Evolutionary conservation across 345 rosid species (phyloP).

Genomic region (Hevea brasiliensis): DNA sequence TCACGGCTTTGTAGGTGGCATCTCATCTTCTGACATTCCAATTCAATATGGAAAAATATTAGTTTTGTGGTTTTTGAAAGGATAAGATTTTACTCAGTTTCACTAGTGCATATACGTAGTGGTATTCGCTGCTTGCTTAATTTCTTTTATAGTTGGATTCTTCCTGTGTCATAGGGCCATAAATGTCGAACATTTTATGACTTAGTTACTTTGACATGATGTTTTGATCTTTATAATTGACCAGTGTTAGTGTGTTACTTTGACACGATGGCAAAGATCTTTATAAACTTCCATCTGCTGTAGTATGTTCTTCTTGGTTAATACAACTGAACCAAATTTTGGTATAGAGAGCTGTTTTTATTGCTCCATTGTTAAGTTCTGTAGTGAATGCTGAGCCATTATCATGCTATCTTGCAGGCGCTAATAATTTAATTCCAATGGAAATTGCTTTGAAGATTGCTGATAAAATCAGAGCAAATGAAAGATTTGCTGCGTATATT

Average conservation of each 20-base stretch:
- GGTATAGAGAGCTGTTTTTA: background rate
- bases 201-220: too few relatives aligned
- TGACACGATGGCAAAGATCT: background rate
- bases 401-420: constrained; percentile 51
- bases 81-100: background rate
- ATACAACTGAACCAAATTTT: background rate
- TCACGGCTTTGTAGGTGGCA: background rate
- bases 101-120: background rate
- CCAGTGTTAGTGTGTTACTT: too few relatives aligned
- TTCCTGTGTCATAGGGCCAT: too few relatives aligned
- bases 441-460: constrained; percentile 94
- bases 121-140: too few relatives aligned
- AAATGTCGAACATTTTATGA: too few relatives aligned
- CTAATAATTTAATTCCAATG: constrained; percentile 92
- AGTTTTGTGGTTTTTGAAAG: background rate
- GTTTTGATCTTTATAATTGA: too few relatives aligned
- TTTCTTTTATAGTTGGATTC: background rate
- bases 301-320: background rate
- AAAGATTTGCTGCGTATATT: constrained; percentile 91
- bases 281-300: too few relatives aligned
- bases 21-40: too few relatives aligned
- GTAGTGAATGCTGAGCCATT: constrained; percentile 7
- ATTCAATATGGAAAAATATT: background rate
- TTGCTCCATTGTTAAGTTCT: background rate
- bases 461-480: constrained; percentile 76